Percentiles rank a stretch among this genome's conserved stretches.
Conservation (phyloP, 2,329 filamentous ascomycete genomes). For the Neofusicoccum cordaticola region DNA sequence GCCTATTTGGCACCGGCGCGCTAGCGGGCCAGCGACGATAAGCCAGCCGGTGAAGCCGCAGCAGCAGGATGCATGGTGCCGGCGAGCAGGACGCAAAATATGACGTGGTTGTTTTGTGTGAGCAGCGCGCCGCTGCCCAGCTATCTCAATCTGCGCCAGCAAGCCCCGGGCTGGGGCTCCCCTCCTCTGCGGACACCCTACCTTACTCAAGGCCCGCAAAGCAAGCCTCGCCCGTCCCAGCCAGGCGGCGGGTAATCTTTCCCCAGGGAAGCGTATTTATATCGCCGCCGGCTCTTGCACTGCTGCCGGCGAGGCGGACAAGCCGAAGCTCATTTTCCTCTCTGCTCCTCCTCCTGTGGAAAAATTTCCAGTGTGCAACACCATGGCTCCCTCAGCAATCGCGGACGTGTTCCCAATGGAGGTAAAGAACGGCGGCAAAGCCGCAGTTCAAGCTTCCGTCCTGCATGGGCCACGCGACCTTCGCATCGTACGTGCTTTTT, state of each 20-base stretch:
- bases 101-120: slow-evolving; percentile 10
- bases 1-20: not conserved
- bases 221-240: not conserved
- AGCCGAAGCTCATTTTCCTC: not conserved
- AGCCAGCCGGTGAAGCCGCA: slow-evolving; percentile 6
- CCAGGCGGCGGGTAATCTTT: not conserved
- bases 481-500: slow-evolving; percentile 35
- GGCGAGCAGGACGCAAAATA: not conserved
- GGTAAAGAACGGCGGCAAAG: slow-evolving; percentile 37
- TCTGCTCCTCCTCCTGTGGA: not conserved
- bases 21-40: not conserved
- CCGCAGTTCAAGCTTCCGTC: slow-evolving; percentile 39
- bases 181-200: not conserved
- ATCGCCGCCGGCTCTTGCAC: not conserved
- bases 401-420: slow-evolving; percentile 40
- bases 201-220: not conserved
- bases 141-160: not conserved
- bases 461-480: slow-evolving; percentile 43
- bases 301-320: not conserved
- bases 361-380: not conserved
- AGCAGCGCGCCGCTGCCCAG: not conserved
- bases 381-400: slow-evolving; percentile 40
- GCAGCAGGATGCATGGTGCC: not conserved
- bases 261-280: not conserved
- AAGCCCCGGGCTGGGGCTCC: too few relatives aligned